Conservation (phyloP, 2,329 filamentous ascomycete genomes). For the Calonectria hawksworthii region DNA sequence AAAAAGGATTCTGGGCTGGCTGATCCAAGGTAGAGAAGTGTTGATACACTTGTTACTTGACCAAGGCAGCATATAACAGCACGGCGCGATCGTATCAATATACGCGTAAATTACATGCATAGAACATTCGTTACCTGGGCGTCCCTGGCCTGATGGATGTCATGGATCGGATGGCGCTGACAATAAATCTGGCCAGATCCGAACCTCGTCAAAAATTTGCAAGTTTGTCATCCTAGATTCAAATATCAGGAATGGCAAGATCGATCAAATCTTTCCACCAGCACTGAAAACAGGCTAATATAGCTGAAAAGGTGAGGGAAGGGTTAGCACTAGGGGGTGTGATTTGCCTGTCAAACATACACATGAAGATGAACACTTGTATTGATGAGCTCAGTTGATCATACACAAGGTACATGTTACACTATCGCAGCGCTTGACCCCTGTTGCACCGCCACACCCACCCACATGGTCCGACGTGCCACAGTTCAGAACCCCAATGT, state of each 20-base stretch:
- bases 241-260: no score
- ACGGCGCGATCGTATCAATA: neutral
- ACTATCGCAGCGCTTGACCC: neutral
- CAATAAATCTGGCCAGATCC: neutral
- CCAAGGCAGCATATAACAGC: constrained; percentile 6
- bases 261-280: no score
- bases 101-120: neutral
- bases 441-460: neutral
- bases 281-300: neutral
- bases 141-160: constrained; percentile 21
- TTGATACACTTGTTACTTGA: constrained; percentile 16
- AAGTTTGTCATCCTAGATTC: neutral
- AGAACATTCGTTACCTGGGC: constrained; percentile 22
- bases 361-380: neutral
- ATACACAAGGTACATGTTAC: neutral
- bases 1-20: neutral
- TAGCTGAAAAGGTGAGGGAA: neutral
- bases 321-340: no score
- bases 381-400: neutral
- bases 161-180: neutral
- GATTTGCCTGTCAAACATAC: neutral
- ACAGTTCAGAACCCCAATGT: neutral
- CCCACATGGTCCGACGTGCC: neutral
- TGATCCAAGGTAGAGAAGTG: neutral
- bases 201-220: neutral